phyloP scores from a whole-genome alignment of 2,329 filamentous ascomycete genomes.

The Drechslerella coelobrocha region DNA sequence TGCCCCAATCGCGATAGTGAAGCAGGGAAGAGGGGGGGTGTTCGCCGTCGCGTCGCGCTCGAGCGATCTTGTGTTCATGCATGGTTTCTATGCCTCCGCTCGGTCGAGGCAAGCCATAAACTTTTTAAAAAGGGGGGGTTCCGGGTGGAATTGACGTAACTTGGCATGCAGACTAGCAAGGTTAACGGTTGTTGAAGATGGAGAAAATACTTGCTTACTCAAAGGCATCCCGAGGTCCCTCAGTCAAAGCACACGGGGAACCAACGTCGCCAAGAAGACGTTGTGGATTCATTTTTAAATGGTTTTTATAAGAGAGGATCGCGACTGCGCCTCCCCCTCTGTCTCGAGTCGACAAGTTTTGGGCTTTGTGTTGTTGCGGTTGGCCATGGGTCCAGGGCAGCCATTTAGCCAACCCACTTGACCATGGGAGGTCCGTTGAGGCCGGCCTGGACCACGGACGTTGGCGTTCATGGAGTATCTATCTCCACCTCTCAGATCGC shows the following conservation, averaged over 20 bases:
- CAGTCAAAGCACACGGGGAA: slow-evolving; percentile 44
- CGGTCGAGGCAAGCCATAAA: background rate
- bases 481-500: background rate
- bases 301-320: slow-evolving; percentile 11
- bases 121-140: background rate
- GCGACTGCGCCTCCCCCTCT: slow-evolving; percentile 47
- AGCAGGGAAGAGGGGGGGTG: too few relatives aligned
- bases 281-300: background rate
- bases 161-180: background rate
- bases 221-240: slow-evolving; percentile 19
- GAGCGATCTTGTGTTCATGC: too few relatives aligned
- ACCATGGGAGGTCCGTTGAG: background rate
- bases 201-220: background rate
- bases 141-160: slow-evolving; percentile 10
- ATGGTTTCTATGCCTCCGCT: background rate
- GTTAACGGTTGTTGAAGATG: background rate
- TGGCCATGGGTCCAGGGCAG: background rate
- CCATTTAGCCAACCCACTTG: background rate
- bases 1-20: too few relatives aligned
- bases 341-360: slow-evolving; percentile 44
- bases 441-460: background rate
- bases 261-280: slow-evolving; percentile 11
- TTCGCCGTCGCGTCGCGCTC: background rate
- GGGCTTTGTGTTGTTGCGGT: slow-evolving; percentile 2
- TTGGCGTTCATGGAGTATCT: background rate